Base-by-base conservation (phyloP, 2,329 filamentous ascomycete species). In the Elsinoe perseae region DNA sequence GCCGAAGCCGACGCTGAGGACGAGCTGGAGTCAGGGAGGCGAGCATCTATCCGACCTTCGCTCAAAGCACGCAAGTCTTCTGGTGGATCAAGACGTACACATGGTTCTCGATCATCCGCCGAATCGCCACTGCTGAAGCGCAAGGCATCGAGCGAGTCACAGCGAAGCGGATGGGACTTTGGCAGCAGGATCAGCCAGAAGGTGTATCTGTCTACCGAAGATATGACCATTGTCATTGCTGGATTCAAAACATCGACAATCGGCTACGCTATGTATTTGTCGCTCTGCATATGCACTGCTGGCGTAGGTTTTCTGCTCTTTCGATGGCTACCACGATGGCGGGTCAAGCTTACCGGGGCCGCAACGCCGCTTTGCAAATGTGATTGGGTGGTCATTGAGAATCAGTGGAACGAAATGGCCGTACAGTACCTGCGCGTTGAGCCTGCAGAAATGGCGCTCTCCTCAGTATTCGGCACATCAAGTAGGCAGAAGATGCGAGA, bases 371-470 rank as follows among this genome's bases (percentile, higher is more conserved):
- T 98, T 27, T 78, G 80, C 55, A 81, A 87, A 56, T 93, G 89
- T 65, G 79, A 87, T 58, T 98, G 95, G 93, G 85, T 95, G 42
- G 91, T 95, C 25, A 81, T 97, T 61, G 93, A 96, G 79, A 96
- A 98, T 66, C 90, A 97, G 78, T 97, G 93, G 92, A 87, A 87
- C 50, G 92, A 97, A 70, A 87, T 97, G 70, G 78, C 80, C 10
- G 81, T 93, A n/a, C 81, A 95, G 65, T 67, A 83, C 50, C 78
- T 97, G 10, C 77, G 78, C 57, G 75, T 70, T 46, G 73, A 82
- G 61, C 68, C 68, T 7, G 86, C 85, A 65, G 82, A 79, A 6
- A 78, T 80, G 57, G 76, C 80, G n/a, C 70, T 86, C 38, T 85
- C 82, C 1, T 82, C 81, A 0, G 77, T 86, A 0, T 92, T 92